Evolutionary conservation across 257 asterid species (phyloP).

Genomic region (Nicotiana knightiana): DNA sequence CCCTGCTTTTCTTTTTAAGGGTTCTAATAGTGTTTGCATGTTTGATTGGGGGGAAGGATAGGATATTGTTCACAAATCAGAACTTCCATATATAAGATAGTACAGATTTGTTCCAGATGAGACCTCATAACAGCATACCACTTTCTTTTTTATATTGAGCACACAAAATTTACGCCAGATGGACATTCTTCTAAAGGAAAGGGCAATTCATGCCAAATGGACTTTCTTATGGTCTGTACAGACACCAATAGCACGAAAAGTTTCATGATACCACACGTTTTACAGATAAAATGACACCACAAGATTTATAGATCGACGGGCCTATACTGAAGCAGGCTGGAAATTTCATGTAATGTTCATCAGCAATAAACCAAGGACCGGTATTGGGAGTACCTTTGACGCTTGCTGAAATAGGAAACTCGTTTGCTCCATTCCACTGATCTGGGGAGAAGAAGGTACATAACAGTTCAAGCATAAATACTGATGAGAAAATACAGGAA

Average conservation of each 20-base stretch:
- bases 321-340: background rate
- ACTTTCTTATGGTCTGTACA: background rate
- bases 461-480: slow-evolving; percentile 12
- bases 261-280: background rate
- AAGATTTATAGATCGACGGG: background rate
- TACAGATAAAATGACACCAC: background rate
- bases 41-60: background rate
- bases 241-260: background rate
- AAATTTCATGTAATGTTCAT: background rate
- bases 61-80: background rate
- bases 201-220: background rate
- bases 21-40: background rate
- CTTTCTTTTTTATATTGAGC: background rate
- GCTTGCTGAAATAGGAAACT: slow-evolving; percentile 93
- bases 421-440: slow-evolving; percentile 95
- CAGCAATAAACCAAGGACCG: background rate
- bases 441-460: slow-evolving; percentile 34
- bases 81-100: background rate
- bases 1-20: background rate
- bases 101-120: background rate
- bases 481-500: background rate
- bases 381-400: slow-evolving; percentile 54
- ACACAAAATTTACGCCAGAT: background rate
- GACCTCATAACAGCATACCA: background rate
- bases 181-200: background rate